A percentile compares a stretch with the other conserved stretches of the same genome.
These are phyloP conservation scores for Emergomyces pasteurianus DNA, from an alignment of 2,329 filamentous ascomycete genomes.

Conservation along the genomic window DNA sequence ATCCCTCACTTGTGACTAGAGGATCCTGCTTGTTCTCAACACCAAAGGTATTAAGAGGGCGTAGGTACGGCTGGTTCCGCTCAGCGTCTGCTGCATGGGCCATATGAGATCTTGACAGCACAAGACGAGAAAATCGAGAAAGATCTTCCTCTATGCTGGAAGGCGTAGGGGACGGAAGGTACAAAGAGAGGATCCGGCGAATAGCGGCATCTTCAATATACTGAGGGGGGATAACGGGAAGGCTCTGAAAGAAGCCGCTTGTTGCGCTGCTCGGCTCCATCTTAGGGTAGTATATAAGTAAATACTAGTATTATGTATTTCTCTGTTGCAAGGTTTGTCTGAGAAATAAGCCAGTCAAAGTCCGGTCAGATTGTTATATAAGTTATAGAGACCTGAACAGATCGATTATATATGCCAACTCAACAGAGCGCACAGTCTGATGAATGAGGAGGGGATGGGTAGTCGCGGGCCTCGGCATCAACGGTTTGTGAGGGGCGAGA, in stretches of 20 bases:
- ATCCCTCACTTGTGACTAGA: slow-evolving; percentile 17
- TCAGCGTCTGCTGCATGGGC: slow-evolving; percentile 14
- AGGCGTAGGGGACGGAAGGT: slow-evolving; percentile 14
- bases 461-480: not conserved
- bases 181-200: slow-evolving; percentile 13
- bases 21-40: slow-evolving; percentile 16
- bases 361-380: not conserved
- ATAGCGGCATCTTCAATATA: slow-evolving; percentile 13
- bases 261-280: slow-evolving; percentile 17
- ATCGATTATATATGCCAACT: not conserved
- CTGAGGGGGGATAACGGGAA: slow-evolving; percentile 11
- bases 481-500: not conserved
- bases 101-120: slow-evolving; percentile 12
- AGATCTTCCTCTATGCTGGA: slow-evolving; percentile 12
- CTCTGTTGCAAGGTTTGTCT: not conserved
- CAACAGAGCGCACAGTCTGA: not conserved
- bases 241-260: slow-evolving; percentile 16
- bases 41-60: slow-evolving; percentile 16
- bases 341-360: not conserved
- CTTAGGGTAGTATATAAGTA: not conserved
- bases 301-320: not conserved
- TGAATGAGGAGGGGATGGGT: not conserved
- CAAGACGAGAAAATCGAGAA: slow-evolving; percentile 13
- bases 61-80: slow-evolving; percentile 13
- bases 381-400: not conserved